Conservation (phyloP, 768 basidiomycete genomes). For the Boletus tomentosulus region DNA sequence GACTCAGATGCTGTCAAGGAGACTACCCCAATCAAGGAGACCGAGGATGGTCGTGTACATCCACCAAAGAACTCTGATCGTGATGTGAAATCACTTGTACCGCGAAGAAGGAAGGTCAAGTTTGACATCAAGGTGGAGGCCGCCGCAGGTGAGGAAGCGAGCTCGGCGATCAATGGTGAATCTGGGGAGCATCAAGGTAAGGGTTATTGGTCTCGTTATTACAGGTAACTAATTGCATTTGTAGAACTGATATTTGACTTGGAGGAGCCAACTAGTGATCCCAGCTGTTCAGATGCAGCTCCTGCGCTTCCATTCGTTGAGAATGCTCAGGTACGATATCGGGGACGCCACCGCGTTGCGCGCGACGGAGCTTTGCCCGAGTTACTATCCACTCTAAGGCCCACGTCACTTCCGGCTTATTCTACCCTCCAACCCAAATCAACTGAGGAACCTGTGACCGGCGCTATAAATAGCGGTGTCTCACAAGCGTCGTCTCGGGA, state of each 20-base stretch:
- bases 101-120: conserved; percentile 63
- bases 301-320: conserved; percentile 36
- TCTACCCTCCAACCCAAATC: conserved; percentile 45
- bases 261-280: conserved; percentile 47
- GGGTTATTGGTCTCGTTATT: conserved; percentile 12
- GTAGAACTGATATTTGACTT: conserved; percentile 68
- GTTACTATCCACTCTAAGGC: conserved; percentile 59
- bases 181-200: conserved; percentile 43
- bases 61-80: conserved; percentile 17
- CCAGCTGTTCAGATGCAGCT: conserved; percentile 30
- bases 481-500: conserved; percentile 3
- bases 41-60: conserved; percentile 9
- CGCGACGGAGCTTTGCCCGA: conserved; percentile 44
- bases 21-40: conserved; percentile 6
- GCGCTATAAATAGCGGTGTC: background rate
- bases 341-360: conserved; percentile 27
- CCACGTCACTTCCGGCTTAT: conserved; percentile 63
- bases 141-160: conserved; percentile 41
- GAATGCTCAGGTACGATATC: conserved; percentile 20
- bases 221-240: conserved; percentile 2
- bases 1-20: conserved; percentile 12
- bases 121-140: conserved; percentile 64
- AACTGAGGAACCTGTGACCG: background rate
- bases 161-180: conserved; percentile 32
- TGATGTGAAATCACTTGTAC: conserved; percentile 24